These are phyloP conservation scores for Ilex aquifolium DNA, from an alignment of 257 asterid genomes.

Conservation along the genomic window DNA sequence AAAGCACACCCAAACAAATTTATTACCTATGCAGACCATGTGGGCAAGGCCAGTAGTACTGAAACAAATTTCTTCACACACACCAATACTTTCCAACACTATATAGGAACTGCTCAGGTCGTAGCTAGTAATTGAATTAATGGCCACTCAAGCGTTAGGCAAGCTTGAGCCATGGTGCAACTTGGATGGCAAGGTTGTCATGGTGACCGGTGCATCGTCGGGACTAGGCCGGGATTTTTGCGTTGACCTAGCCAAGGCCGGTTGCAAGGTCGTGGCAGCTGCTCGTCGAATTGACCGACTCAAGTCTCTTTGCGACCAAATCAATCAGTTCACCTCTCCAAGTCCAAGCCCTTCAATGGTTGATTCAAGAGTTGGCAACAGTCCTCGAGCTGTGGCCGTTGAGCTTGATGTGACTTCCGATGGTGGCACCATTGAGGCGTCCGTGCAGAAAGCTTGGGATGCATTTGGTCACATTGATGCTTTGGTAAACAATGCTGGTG, in stretches of 20 bases:
- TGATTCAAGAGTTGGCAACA: neutral
- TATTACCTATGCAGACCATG: no score
- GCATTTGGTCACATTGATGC: conserved; percentile 60
- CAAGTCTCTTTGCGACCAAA: conserved; percentile 43
- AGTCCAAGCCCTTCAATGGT: conserved; percentile 3
- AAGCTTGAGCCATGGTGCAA: conserved; percentile 60
- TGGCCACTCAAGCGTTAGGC: neutral
- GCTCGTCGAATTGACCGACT: conserved; percentile 38
- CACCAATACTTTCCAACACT: no score
- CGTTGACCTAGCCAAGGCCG: conserved; percentile 56
- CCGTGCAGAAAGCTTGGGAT: conserved; percentile 52
- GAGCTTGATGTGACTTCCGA: conserved; percentile 49
- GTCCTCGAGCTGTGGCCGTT: conserved; percentile 40
- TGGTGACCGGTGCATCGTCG: conserved; percentile 84
- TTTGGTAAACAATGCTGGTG: conserved; percentile 63
- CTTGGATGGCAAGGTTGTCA: conserved; percentile 47
- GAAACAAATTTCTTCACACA: no score
- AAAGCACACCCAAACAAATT: no score
- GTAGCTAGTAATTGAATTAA: neutral
- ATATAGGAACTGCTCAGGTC: no score
- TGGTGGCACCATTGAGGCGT: conserved; percentile 30
- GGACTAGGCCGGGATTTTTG: conserved; percentile 71
- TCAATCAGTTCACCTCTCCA: conserved; percentile 15
- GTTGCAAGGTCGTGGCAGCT: conserved; percentile 65
- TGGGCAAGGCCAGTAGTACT: no score